A percentile compares a stretch with the other conserved stretches of the same genome.
phyloP scores from a whole-genome alignment of 768 basidiomycete genomes.

The Phaeotremella fagi region DNA sequence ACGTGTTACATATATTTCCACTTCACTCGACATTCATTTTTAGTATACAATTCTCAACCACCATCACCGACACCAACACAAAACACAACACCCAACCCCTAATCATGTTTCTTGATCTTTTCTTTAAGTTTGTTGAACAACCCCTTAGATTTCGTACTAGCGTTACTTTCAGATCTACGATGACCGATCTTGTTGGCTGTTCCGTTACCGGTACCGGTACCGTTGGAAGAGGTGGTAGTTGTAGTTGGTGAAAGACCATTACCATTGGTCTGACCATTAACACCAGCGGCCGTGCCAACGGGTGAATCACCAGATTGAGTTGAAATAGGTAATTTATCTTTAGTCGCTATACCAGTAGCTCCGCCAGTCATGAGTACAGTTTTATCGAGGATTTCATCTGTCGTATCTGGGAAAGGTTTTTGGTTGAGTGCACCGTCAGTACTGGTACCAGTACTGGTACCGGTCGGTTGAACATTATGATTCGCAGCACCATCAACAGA shows the following conservation, averaged over 20 bases:
- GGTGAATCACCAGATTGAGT: neutral
- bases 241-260: neutral
- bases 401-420: neutral
- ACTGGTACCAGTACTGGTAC: neutral
- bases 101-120: conserved; percentile 28
- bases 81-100: too few relatives aligned
- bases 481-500: neutral
- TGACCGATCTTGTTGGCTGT: too few relatives aligned
- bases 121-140: conserved; percentile 41
- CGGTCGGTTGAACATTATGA: neutral
- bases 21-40: too few relatives aligned
- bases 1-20: too few relatives aligned
- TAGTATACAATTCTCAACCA: too few relatives aligned
- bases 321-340: neutral
- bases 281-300: too few relatives aligned
- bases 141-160: conserved; percentile 31
- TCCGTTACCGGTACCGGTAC: neutral
- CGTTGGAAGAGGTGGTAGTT: conserved; percentile 1
- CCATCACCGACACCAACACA: too few relatives aligned
- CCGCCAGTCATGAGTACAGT: neutral
- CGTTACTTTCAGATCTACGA: neutral
- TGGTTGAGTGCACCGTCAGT: neutral
- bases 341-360: neutral
- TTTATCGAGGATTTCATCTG: neutral
- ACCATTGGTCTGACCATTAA: too few relatives aligned